Evolutionary conservation across 495 filamentous ascomycete genomes (phyloP), one percentile per base, ranked within the genome.

Genomic region (Neurospora sp.): DNA sequence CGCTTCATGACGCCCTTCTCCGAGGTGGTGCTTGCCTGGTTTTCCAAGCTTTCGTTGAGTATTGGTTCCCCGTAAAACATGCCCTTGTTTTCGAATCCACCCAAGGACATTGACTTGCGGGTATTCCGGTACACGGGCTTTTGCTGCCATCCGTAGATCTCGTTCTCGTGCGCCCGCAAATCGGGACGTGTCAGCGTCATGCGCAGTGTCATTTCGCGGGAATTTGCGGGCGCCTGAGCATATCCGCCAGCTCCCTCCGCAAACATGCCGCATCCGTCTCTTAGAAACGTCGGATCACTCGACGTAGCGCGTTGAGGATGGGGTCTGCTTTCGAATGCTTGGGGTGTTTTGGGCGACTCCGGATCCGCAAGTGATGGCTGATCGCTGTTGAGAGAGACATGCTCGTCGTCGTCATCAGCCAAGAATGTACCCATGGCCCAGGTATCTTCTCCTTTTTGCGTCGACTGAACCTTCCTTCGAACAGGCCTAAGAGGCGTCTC

Each of bases 111-210:
- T 3, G 75, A 75, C 53, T 65, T 44, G 72, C 39, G 48, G 37
- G 76, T 76, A n/a, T 81, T 79, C 40, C 78, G 78, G 45, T 80
- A 79, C 18, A 72, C 69, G 9, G 79, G 74, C 71, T 83, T 82
- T 40, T 77, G 75, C 68, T 85, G 86, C 84, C 86, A 90, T 16
- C 89, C 84, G 74, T 87, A 91, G 41, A 88, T 83, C 76, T 87
- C 85, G 37, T 87, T 88, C 78, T 91, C 92, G 72, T 88, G 84
- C 2, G 88, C 89, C 53, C 93, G 88, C 70, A 97, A 86, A 78
- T 97, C 95, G 0, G 94, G 94, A 69, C 93, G 87, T 27, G 95
- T 98, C 69, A 97, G 87, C 7, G 95, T 97, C 93, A 98, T 96
- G 41, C 93, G 91, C 59, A 98, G 82, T 16, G 94, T 97, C 95